A percentile compares a stretch with the other conserved stretches of the same genome.
phyloP scores from a whole-genome alignment of 805 yeast genomes.

The Grigorovia jiainica region DNA sequence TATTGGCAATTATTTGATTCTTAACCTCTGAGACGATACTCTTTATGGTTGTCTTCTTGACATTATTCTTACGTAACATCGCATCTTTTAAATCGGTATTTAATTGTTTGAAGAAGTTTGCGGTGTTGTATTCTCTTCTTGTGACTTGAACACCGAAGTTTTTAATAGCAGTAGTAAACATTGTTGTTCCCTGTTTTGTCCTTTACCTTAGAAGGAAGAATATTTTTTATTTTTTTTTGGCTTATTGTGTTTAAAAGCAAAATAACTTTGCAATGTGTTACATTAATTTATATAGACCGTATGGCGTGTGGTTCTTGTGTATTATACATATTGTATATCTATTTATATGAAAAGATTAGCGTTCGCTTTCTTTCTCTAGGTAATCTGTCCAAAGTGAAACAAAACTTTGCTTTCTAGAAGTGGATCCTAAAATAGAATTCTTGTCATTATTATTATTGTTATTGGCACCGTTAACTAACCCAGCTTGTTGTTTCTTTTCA shows the following conservation, averaged over 20 bases:
- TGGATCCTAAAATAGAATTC: slow-evolving; percentile 11
- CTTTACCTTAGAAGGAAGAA: no score
- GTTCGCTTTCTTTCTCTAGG: slow-evolving; percentile 59
- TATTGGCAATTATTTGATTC: slow-evolving; percentile 35
- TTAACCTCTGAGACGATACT: slow-evolving; percentile 35
- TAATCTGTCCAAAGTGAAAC: slow-evolving; percentile 75
- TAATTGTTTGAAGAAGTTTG: slow-evolving; percentile 17
- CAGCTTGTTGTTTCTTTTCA: slow-evolving; percentile 65
- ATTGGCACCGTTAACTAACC: slow-evolving; percentile 33
- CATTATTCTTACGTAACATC: slow-evolving; percentile 37
- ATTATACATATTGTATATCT: neutral
- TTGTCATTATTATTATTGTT: slow-evolving; percentile 6
- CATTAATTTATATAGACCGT: no score
- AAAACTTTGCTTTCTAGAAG: slow-evolving; percentile 43
- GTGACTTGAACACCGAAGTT: no score
- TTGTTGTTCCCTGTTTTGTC: no score
- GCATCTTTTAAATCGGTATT: slow-evolving; percentile 39
- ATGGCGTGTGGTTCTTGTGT: no score
- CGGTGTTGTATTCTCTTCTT: no score
- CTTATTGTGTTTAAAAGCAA: no score
- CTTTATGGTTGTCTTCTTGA: slow-evolving; percentile 37
- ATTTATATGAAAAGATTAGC: slow-evolving; percentile 4
- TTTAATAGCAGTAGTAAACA: no score
- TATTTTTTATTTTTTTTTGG: no score
- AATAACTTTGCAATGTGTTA: no score